Evolutionary conservation across 768 basidiomycete genomes (phyloP), one percentile per base, ranked within the genome.

Genomic region (Boletus pseudopeckii): DNA sequence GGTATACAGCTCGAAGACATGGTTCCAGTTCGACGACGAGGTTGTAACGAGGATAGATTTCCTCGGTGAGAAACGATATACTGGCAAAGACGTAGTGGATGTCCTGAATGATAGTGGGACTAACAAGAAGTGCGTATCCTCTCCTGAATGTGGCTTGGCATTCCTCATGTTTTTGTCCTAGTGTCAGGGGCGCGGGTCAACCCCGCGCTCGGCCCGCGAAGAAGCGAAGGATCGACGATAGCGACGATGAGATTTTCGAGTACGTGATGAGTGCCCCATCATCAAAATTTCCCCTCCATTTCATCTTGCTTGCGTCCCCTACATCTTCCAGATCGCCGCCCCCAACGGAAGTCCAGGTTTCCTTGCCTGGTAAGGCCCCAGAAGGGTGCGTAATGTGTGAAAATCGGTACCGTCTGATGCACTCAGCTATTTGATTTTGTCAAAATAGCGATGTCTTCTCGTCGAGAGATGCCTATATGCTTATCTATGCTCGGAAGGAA

Each of bases 11-110:
- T 77, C 77, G 45, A 69, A 78, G 38, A 77, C 85, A 17, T 98
- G 96, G 95, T 95, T 85, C 65, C 84, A 88, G 55, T 98, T 92
- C 71, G 94, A 96, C 61, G 96, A 98, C 64, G 96, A 98, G 66
- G 71, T 72, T 5, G 91, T 96, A 5, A 84, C 84, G 0, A 80
- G 77, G 60, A 82, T 86, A 51, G 74, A 80, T 45, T 71, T 75
- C 26, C 73, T 85, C 4, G 79, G 79, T 28, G 77, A 81, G 52
- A 80, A 78, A 51, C 64, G 65, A 45, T 61, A 65, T 38, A 61
- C 56, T 50, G 46, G 62, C 37, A 61, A 72, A 65, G 63, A 75
- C 57, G 44, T 61, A 0, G 61, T 56, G 20, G 67, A 74, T 51
- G 56, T 68, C 45, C 49, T 67, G 8, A 63, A 63, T 32, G 65